Base-by-base conservation (phyloP, 2,329 filamentous ascomycete species). In the Talaromyces sp. region DNA sequence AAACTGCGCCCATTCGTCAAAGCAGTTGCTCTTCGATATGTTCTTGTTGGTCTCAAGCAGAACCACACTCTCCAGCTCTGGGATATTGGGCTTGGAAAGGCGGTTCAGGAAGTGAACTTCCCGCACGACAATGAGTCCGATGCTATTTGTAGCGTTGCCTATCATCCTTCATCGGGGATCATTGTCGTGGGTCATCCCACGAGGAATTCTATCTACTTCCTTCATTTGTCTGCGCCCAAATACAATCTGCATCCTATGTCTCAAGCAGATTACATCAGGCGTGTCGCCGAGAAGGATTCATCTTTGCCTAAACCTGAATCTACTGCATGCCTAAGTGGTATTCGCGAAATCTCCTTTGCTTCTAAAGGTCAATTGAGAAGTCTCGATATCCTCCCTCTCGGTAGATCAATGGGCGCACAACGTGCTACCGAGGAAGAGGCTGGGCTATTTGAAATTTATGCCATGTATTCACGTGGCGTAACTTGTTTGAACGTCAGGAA, bases 31-130 rank as follows among this genome's bases (percentile, higher is more conserved):
- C 83, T 97, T 66, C 88, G 95, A 65, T 99, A 99, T 80, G 89
- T 99, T 81, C 88, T 99, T 74, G 91, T 99, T 66, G 95, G 95
- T 70, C 92, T 98, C 86, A 97, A 98, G 81, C 95, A 99, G 77
- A 99, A 99, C 77, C 95, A 99, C 79, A 96, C 93, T 62, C 86
- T 99, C 66, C 96, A 99, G 81, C 86, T 99, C 50, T 99, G 95
- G 96, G 95, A 99, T 81, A 87, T 99, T 72, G 92, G 91, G 46
- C 87, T 99, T 37, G 90, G 90, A 68, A 97, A 97, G 79, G 91
- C 93, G 33, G 95, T 99, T 40, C 93, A 99, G 75, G 95, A 99
- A 79, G 88, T 99, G 75, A 95, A 96, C 75, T 87, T 99, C 62
- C 95, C 95, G 0, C 93, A 99, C 73, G 91, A 91, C 79, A 96